These are phyloP conservation scores for Backusella circina DNA, from an alignment of 192 early-diverging fungal genomes.

Conservation along the genomic window DNA sequence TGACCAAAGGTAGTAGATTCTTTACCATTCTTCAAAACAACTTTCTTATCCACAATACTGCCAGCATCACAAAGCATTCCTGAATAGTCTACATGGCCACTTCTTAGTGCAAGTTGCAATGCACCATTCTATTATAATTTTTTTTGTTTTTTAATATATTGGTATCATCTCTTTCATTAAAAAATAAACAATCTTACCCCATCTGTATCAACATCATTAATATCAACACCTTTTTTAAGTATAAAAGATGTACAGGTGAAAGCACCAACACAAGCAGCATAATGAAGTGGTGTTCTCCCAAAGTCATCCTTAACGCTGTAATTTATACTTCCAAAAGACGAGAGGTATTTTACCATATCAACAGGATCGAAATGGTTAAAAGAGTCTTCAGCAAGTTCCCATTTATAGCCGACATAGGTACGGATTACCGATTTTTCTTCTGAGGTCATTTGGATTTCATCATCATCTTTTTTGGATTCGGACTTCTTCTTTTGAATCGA, in stretches of 20 bases:
- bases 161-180: background rate
- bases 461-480: background rate
- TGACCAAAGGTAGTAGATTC: constrained; percentile 29
- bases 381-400: constrained; percentile 19
- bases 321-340: constrained; percentile 15
- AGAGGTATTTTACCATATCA: constrained; percentile 44
- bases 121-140: constrained; percentile 36
- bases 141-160: background rate
- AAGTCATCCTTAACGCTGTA: constrained; percentile 41
- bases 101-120: constrained; percentile 40
- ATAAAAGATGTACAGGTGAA: constrained; percentile 46
- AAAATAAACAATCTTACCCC: constrained; percentile 8
- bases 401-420: constrained; percentile 14
- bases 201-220: constrained; percentile 30
- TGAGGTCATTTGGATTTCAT: background rate
- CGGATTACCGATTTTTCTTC: background rate
- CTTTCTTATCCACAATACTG: constrained; percentile 21
- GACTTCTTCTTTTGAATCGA: background rate
- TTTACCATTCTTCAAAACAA: constrained; percentile 29
- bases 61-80: constrained; percentile 44
- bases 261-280: constrained; percentile 46
- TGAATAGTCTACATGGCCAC: constrained; percentile 41
- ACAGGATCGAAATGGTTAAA: constrained; percentile 44
- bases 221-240: constrained; percentile 20
- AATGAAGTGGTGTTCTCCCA: constrained; percentile 53